Percentiles rank a stretch among this genome's conserved stretches.
Evolutionary conservation across 1,284 basidiomycete genomes (phyloP).

Genomic region (Leccinum pallidistipes): DNA sequence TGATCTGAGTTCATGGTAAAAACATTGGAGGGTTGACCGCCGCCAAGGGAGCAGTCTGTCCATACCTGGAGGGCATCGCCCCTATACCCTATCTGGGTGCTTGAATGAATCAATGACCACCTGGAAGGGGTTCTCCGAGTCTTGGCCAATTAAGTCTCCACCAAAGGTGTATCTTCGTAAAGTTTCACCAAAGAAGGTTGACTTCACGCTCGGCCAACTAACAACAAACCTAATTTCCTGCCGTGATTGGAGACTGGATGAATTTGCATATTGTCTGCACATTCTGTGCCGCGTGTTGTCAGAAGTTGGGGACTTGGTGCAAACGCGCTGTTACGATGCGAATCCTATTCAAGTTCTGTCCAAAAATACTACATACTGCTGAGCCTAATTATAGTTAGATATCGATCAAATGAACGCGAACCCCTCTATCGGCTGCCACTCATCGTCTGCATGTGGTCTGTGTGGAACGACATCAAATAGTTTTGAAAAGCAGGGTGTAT

Average conservation of each 20-base stretch:
- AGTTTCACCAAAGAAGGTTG: not conserved
- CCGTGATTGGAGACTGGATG: not conserved
- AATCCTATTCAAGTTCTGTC: not conserved
- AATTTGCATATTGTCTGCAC: too few relatives aligned
- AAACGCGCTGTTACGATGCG: not conserved
- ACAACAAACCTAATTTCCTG: not conserved
- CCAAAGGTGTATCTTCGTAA: not conserved
- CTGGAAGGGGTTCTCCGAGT: not conserved
- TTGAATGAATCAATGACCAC: too few relatives aligned
- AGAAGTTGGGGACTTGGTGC: not conserved
- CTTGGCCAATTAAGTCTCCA: not conserved
- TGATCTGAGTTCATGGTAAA: too few relatives aligned
- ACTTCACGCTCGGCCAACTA: not conserved
- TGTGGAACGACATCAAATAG: conserved; percentile 58
- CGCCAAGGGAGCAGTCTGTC: too few relatives aligned
- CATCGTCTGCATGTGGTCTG: conserved; percentile 42
- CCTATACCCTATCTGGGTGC: too few relatives aligned
- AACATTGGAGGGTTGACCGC: too few relatives aligned
- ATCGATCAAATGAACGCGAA: conserved; percentile 34
- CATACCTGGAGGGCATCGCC: too few relatives aligned
- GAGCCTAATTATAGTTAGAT: not conserved
- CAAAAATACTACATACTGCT: not conserved
- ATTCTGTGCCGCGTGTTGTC: not conserved
- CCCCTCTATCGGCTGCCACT: conserved; percentile 55
- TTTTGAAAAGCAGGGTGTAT: conserved; percentile 58